These are phyloP conservation scores for Lactarius deliciosus DNA, from an alignment of 768 basidiomycete genomes.

Conservation along the genomic window DNA sequence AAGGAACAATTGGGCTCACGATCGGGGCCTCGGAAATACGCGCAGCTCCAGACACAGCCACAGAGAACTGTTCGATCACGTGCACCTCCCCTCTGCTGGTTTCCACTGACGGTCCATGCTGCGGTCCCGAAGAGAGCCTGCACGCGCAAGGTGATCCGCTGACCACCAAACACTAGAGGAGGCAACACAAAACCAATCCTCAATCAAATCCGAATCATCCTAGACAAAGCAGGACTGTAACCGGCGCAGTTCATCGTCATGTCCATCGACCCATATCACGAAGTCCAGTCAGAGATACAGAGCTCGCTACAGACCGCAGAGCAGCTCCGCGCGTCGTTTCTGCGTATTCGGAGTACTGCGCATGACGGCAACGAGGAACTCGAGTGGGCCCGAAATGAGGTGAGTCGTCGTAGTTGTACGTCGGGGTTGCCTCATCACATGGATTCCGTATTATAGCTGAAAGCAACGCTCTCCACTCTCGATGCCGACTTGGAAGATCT, in stretches of 20 bases:
- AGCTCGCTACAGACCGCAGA: constrained; percentile 66
- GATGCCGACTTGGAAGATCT: constrained; percentile 90
- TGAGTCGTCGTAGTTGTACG: constrained; percentile 33
- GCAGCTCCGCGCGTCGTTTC: constrained; percentile 71
- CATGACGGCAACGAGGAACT: constrained; percentile 76
- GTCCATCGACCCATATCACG: constrained; percentile 85
- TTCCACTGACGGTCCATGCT: not conserved
- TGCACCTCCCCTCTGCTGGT: not conserved
- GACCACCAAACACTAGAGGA: not conserved
- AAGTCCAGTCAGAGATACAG: constrained; percentile 81
- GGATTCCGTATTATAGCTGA: constrained; percentile 44
- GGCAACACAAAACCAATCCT: not conserved
- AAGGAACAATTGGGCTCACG: not conserved
- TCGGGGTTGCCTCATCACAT: constrained; percentile 2
- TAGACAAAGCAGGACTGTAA: not conserved
- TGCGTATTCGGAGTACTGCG: constrained; percentile 76
- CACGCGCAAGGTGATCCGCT: not conserved
- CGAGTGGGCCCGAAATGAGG: constrained; percentile 76
- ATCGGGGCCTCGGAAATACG: not conserved
- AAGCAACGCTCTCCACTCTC: constrained; percentile 70
- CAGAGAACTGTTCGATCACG: not conserved
- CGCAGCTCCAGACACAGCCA: not conserved
- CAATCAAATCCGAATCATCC: not conserved
- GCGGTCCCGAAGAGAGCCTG: not conserved
- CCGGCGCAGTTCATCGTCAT: constrained; percentile 36